These are phyloP conservation scores for Vitis rupestris DNA, from an alignment of 164 flowering plant species.

Conservation along the genomic window DNA sequence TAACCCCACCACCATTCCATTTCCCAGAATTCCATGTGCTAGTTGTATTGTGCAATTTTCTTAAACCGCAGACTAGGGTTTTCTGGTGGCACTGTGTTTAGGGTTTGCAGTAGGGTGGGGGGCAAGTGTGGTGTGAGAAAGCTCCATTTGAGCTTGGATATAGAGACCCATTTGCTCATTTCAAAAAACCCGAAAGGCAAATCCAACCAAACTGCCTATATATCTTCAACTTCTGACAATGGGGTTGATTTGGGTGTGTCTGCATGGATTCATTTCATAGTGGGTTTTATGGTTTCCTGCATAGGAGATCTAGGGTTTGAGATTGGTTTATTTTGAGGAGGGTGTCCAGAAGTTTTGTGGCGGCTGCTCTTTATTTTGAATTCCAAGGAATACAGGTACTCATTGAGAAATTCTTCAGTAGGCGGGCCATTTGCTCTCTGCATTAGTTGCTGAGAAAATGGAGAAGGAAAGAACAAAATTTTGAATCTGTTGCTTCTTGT, in stretches of 20 bases:
- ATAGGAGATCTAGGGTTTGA: conserved; percentile 20
- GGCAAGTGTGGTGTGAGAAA: neutral
- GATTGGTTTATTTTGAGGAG: conserved; percentile 6
- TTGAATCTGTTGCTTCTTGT: neutral
- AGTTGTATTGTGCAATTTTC: neutral
- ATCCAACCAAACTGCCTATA: conserved; percentile 11
- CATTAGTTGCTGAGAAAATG: neutral
- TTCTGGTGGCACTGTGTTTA: neutral
- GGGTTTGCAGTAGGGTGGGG: neutral
- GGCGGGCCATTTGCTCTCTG: neutral
- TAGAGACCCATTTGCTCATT: conserved; percentile 17
- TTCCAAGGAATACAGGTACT: conserved; percentile 18
- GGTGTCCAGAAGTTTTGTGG: conserved; percentile 1
- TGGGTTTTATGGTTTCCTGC: conserved; percentile 20
- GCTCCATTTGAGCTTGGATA: neutral
- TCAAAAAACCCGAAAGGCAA: conserved; percentile 19
- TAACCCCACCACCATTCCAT: conserved; percentile 18
- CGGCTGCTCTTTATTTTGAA: conserved; percentile 6
- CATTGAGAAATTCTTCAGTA: neutral
- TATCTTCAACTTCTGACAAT: conserved; percentile 12
- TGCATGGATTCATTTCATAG: conserved; percentile 10
- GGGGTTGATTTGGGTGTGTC: conserved; percentile 17
- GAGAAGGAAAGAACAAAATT: neutral
- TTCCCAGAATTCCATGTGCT: conserved; percentile 10
- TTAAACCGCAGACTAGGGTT: neutral